These are phyloP conservation scores for Yamadazyma friedrichii DNA, from an alignment of 1,139 yeast species.

Conservation along the genomic window DNA sequence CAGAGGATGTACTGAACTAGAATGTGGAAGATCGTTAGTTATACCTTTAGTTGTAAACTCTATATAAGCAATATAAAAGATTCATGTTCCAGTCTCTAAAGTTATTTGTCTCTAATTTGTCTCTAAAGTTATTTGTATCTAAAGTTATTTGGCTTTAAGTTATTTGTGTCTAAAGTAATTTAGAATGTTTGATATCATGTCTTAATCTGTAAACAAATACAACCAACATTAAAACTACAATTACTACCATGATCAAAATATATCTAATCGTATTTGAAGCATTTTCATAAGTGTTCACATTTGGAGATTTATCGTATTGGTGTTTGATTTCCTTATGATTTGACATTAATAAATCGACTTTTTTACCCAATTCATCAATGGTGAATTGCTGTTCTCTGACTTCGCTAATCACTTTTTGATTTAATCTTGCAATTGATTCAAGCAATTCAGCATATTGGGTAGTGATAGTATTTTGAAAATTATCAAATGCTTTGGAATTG, in stretches of 20 bases:
- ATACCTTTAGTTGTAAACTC: background rate
- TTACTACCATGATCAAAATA: constrained; percentile 43
- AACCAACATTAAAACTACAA: constrained; percentile 36
- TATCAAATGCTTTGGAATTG: constrained; percentile 14
- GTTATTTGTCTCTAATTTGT: constrained; percentile 18
- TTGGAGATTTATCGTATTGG: constrained; percentile 21
- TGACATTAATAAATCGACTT: constrained; percentile 44
- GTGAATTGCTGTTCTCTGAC: constrained; percentile 44
- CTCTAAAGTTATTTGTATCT: constrained; percentile 8
- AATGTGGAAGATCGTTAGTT: background rate
- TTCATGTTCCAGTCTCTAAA: background rate
- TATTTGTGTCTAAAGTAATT: constrained; percentile 37
- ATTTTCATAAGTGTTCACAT: constrained; percentile 10
- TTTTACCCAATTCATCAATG: constrained; percentile 33
- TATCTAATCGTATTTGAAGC: constrained; percentile 29
- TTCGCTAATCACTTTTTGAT: constrained; percentile 43
- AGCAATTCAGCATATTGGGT: constrained; percentile 38
- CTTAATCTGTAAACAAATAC: constrained; percentile 47
- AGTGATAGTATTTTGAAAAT: constrained; percentile 27
- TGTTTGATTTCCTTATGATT: constrained; percentile 40
- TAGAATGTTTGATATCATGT: constrained; percentile 55
- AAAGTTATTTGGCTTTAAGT: constrained; percentile 40
- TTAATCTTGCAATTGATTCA: constrained; percentile 30
- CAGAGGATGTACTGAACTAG: background rate
- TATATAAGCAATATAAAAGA: too few species aligned